Percentiles rank a stretch among this genome's conserved stretches.
Conservation (phyloP, 2,329 filamentous ascomycete species). For the Sporothrix mexicana region DNA sequence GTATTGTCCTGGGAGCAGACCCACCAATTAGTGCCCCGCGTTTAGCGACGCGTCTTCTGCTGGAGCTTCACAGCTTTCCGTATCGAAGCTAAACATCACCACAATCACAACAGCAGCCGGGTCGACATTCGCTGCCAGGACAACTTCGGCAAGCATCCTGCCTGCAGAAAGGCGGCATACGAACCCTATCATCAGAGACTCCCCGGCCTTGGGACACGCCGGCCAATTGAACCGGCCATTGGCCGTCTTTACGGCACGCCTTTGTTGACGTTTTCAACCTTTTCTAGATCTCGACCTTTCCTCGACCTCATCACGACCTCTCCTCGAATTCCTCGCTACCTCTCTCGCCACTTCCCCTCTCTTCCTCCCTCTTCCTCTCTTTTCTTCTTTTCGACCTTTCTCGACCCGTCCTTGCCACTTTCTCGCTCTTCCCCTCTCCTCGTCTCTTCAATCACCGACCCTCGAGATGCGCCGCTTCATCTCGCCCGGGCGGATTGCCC, state of each 20-base stretch:
- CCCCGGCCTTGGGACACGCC: background rate
- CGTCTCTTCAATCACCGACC: background rate
- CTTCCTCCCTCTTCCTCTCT: background rate
- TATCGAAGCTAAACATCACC: slow-evolving; percentile 5
- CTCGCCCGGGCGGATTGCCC: slow-evolving; percentile 67
- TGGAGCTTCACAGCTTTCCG: background rate
- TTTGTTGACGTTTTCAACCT: slow-evolving; percentile 3
- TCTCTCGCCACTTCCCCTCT: background rate
- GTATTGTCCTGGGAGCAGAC: too few species aligned
- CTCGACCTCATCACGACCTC: background rate
- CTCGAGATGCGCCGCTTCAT: slow-evolving; percentile 36
- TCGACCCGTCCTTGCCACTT: background rate
- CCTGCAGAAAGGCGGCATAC: background rate
- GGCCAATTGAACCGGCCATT: background rate
- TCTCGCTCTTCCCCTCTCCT: background rate
- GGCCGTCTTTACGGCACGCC: background rate
- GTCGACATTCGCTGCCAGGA: background rate
- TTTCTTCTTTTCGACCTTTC: background rate
- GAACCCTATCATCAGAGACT: background rate
- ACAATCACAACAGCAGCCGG: background rate
- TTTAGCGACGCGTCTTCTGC: slow-evolving; percentile 19
- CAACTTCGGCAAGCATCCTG: too few species aligned
- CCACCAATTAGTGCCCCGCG: slow-evolving; percentile 9
- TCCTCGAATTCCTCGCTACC: background rate
- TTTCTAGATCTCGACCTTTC: background rate